Evolutionary conservation across 2,329 filamentous ascomycete genomes (phyloP).

Genomic region (Diaporthe sp.): DNA sequence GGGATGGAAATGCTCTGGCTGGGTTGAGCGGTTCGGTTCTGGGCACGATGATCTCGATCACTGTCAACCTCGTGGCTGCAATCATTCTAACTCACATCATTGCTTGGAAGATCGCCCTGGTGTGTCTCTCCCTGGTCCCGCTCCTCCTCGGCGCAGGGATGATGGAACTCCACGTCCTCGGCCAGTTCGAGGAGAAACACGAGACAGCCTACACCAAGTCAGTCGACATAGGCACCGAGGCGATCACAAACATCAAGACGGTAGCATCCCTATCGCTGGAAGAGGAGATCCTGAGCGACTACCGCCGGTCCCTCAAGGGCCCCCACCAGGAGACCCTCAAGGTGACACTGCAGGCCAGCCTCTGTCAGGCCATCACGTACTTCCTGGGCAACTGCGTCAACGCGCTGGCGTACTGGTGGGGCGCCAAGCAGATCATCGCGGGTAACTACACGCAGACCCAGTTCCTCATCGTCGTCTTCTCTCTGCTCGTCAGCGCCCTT

Average conservation of each 20-base stretch:
- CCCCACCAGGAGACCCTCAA: slow-evolving; percentile 62
- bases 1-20: slow-evolving; percentile 73
- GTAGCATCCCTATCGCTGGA: slow-evolving; percentile 66
- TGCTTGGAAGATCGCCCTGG: slow-evolving; percentile 80
- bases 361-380: slow-evolving; percentile 33
- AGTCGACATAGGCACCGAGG: slow-evolving; percentile 73
- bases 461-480: slow-evolving; percentile 68
- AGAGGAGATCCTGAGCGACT: slow-evolving; percentile 61
- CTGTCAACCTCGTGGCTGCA: slow-evolving; percentile 74
- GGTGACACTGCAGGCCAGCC: slow-evolving; percentile 32
- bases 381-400: slow-evolving; percentile 35
- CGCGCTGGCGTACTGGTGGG: slow-evolving; percentile 71
- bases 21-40: slow-evolving; percentile 78
- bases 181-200: slow-evolving; percentile 71
- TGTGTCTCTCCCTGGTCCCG: slow-evolving; percentile 76
- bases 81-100: slow-evolving; percentile 77
- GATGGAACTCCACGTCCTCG: slow-evolving; percentile 73
- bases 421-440: slow-evolving; percentile 65
- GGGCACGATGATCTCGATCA: slow-evolving; percentile 74
- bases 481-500: slow-evolving; percentile 61
- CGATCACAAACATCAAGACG: slow-evolving; percentile 73
- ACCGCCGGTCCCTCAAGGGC: slow-evolving; percentile 59
- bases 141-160: slow-evolving; percentile 75
- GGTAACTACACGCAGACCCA: slow-evolving; percentile 63
- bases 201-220: slow-evolving; percentile 73